These are phyloP conservation scores for Trichoderma endophyticum DNA, from an alignment of 2,329 filamentous ascomycete species.

Conservation along the genomic window DNA sequence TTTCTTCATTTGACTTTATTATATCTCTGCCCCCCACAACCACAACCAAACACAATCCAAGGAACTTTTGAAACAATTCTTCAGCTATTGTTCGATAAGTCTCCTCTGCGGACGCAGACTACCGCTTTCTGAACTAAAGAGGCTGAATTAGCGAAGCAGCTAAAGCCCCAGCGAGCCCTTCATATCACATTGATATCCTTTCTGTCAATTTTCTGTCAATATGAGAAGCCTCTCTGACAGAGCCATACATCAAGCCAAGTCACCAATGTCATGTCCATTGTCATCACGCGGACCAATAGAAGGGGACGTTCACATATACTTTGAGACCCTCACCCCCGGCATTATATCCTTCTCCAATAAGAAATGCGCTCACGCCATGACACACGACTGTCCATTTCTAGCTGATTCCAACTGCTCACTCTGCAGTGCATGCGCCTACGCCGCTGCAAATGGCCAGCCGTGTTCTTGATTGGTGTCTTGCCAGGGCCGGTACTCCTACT, in stretches of 20 bases:
- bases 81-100: background rate
- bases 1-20: background rate
- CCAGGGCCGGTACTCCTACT: background rate
- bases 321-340: constrained; percentile 10
- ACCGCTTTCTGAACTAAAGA: background rate
- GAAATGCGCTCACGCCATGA: constrained; percentile 27
- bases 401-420: constrained; percentile 29
- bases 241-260: background rate
- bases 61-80: background rate
- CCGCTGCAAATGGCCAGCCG: constrained; percentile 26
- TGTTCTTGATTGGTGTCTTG: constrained; percentile 21
- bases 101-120: background rate
- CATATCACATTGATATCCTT: background rate
- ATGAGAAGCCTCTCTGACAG: constrained; percentile 4
- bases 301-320: background rate
- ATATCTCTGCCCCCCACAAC: background rate
- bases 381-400: constrained; percentile 29
- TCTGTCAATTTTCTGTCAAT: background rate
- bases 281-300: constrained; percentile 2
- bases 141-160: background rate
- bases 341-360: constrained; percentile 28
- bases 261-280: constrained; percentile 5
- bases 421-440: constrained; percentile 26
- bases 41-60: background rate
- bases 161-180: background rate